Evolutionary conservation across 306 rosid species (phyloP), one percentile per base, ranked within the genome.

Genomic region (Cucumis cinereus): DNA sequence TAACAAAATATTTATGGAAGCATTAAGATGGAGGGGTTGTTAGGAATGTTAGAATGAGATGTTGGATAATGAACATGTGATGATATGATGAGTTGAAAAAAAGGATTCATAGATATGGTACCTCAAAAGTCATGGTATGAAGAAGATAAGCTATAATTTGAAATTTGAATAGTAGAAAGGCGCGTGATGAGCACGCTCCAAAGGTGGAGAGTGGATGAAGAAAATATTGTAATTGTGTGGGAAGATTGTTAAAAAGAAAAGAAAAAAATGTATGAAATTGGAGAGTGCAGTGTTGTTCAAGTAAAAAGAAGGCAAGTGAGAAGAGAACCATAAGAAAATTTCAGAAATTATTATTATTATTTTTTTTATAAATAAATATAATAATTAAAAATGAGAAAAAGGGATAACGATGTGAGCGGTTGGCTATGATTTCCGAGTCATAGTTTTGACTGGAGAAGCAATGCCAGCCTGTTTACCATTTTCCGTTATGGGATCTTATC

Each of bases 391-490:
- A 33, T n/a, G 28, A 35, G 8, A 5, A 19, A n/a, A 66, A 38
- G 30, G 30, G 73, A 63, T 67, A 67, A 67, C 10, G 73, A 67
- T 67, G 53, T 11, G 54, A 41, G 73, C 33, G 73, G 73, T 67
- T 67, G 54, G 54, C n/a, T 38, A 67, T 67, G 73, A 67, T 41
- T 67, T 67, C 19, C 33, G 35, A 67, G 54, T 67, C 73, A 40
- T 41, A 67, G 73, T 67, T 67, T 67, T 22, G 53, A 41, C 53
- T 12, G 5, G 4, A 0, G 53, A 67, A 67, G 54, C 73, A 38
- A 41, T 67, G 73, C 53, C 73, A 67, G 73, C 54, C 73, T 67
- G 73, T 67, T 41, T 67, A 3, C 73, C 73, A 67, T 67, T 67
- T 40, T 38, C 73, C 9, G 19, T 67, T 41, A 4, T 10, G 12